phyloP scores from a whole-genome alignment of 2,329 filamentous ascomycete species.

The Sporothrix sp. region DNA sequence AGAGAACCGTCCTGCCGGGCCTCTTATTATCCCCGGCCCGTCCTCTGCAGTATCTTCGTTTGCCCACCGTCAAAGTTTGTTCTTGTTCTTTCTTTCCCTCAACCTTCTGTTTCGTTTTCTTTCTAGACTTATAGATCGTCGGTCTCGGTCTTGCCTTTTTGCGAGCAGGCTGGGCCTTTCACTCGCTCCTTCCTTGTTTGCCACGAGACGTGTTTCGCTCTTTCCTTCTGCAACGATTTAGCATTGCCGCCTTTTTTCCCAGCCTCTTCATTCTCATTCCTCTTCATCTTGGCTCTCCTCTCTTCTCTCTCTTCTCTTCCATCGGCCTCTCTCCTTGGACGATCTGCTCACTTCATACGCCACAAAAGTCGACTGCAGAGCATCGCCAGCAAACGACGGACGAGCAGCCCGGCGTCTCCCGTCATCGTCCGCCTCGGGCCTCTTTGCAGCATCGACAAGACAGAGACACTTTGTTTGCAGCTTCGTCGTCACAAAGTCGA shows the following conservation, averaged over 20 bases:
- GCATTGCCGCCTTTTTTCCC: neutral
- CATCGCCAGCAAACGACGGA: too few relatives aligned
- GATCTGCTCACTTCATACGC: too few relatives aligned
- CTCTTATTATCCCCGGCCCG: neutral
- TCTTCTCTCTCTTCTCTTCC: neutral
- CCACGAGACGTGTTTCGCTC: neutral
- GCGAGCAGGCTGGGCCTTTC: neutral
- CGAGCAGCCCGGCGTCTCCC: too few relatives aligned
- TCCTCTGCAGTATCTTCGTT: neutral
- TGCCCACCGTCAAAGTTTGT: neutral
- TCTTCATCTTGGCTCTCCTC: too few relatives aligned
- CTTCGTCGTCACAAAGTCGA: too few relatives aligned
- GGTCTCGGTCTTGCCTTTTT: neutral
- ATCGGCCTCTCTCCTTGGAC: too few relatives aligned
- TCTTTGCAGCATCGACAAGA: too few relatives aligned
- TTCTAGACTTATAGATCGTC: neutral
- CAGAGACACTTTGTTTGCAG: too few relatives aligned
- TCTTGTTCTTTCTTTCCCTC: neutral
- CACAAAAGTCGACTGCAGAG: too few relatives aligned
- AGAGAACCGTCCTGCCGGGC: neutral
- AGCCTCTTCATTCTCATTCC: neutral
- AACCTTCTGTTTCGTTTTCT: neutral
- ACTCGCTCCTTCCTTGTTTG: slow-evolving; percentile 6
- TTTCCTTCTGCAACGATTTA: slow-evolving; percentile 1
- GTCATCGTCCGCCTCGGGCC: too few relatives aligned